phyloP scores from a whole-genome alignment of 139 green algal genomes.

The Closterium sp. region DNA sequence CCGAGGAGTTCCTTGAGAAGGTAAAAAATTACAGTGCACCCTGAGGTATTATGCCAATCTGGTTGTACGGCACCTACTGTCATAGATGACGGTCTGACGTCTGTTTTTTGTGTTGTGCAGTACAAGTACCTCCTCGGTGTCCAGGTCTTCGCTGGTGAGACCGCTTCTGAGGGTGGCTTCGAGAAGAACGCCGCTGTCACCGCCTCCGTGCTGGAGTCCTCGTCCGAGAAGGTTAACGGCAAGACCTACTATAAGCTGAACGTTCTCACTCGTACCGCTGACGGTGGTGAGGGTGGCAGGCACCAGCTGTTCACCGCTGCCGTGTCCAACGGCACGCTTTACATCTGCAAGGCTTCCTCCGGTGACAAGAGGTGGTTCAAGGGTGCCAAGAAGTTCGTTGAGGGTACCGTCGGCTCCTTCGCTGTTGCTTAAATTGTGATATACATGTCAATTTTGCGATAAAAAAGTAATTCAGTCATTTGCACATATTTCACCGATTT shows the following conservation, averaged over 20 bases:
- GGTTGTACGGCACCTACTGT: not conserved
- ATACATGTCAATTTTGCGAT: constrained; percentile 11
- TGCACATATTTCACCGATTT: not conserved
- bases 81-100: not conserved
- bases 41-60: not conserved
- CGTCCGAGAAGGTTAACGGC: constrained; percentile 86
- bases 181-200: constrained; percentile 74
- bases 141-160: constrained; percentile 62
- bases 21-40: not conserved
- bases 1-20: constrained; percentile 82
- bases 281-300: constrained; percentile 94
- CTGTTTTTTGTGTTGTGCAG: constrained; percentile 6
- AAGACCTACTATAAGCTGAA: constrained; percentile 95
- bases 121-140: constrained; percentile 43
- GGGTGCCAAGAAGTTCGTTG: constrained; percentile 71
- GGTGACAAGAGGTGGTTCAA: constrained; percentile 98
- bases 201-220: constrained; percentile 80
- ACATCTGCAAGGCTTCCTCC: constrained; percentile 79
- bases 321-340: constrained; percentile 85
- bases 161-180: constrained; percentile 84
- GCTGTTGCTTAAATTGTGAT: constrained; percentile 67
- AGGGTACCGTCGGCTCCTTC: constrained; percentile 74
- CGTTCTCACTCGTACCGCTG: constrained; percentile 77
- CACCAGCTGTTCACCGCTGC: constrained; percentile 91
- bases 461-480: not conserved